Conservation (phyloP, 495 filamentous ascomycete species). For the Xeromyces bisporus region DNA sequence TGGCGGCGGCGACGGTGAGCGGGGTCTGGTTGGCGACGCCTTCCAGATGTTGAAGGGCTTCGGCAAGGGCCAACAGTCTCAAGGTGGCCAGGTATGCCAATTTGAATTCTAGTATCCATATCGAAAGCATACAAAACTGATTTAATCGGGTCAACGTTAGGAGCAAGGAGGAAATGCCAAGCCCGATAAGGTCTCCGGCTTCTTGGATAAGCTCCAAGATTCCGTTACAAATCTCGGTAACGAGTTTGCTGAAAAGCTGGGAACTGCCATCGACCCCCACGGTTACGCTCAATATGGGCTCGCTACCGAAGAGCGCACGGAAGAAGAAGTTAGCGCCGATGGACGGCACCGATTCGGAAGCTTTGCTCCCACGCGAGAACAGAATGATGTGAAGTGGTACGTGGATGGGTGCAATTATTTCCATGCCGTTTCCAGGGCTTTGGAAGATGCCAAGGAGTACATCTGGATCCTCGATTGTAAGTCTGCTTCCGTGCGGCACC, state of each 20-base stretch:
- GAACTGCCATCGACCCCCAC: constrained; percentile 33
- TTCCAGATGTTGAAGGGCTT: constrained; percentile 31
- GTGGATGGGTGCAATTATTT: constrained; percentile 89
- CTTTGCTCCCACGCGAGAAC: constrained; percentile 53
- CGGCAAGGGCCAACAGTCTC: constrained; percentile 19
- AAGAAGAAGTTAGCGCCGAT: too few species aligned
- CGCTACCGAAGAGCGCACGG: constrained; percentile 10
- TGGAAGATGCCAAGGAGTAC: constrained; percentile 67
- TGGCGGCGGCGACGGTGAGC: constrained; percentile 23
- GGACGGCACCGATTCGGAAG: constrained; percentile 58
- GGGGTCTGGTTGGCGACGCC: constrained; percentile 38
- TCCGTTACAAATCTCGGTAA: constrained; percentile 33
- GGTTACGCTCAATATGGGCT: constrained; percentile 30
- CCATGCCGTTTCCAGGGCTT: constrained; percentile 68
- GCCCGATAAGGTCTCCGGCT: constrained; percentile 29
- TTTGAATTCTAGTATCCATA: constrained; percentile 4
- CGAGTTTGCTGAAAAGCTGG: constrained; percentile 32
- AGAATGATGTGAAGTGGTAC: constrained; percentile 72
- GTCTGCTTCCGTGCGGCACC: constrained; percentile 3
- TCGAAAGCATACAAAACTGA: constrained; percentile 8
- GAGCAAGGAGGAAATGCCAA: constrained; percentile 21
- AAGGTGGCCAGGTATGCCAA: background rate
- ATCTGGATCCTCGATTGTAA: constrained; percentile 87
- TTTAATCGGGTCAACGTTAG: too few species aligned
- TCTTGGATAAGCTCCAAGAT: constrained; percentile 40